phyloP scores from a whole-genome alignment of 2,329 filamentous ascomycete genomes.

The Allantophomopsis cytisporea region DNA sequence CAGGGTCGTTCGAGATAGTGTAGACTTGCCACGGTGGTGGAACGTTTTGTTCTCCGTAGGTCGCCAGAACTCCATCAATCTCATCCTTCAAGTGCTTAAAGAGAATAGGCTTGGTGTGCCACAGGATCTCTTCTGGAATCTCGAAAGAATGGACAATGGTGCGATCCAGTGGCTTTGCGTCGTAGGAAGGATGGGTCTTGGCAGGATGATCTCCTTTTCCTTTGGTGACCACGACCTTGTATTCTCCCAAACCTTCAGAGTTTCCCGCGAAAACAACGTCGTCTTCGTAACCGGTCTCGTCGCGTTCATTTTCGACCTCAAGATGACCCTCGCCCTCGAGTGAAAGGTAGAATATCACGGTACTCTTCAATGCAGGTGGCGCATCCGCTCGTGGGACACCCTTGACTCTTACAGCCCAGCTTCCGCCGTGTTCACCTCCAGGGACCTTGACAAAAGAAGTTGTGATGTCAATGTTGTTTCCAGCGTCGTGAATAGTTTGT shows the following conservation, averaged over 20 bases:
- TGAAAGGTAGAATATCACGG: slow-evolving; percentile 69
- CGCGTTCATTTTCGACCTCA: slow-evolving; percentile 39
- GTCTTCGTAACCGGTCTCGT: slow-evolving; percentile 38
- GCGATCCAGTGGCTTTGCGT: slow-evolving; percentile 58
- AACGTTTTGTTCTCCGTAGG: slow-evolving; percentile 50
- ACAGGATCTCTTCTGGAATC: slow-evolving; percentile 55
- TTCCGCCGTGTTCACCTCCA: slow-evolving; percentile 73
- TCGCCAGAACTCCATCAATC: slow-evolving; percentile 42
- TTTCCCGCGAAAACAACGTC: slow-evolving; percentile 58
- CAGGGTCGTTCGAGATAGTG: slow-evolving; percentile 57
- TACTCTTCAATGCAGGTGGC: slow-evolving; percentile 53
- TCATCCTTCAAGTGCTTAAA: slow-evolving; percentile 51
- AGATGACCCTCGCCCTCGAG: slow-evolving; percentile 65
- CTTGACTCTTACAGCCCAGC: slow-evolving; percentile 82
- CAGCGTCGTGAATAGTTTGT: slow-evolving; percentile 82
- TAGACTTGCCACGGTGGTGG: slow-evolving; percentile 80
- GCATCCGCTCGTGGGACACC: slow-evolving; percentile 63
- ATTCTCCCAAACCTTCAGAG: slow-evolving; percentile 62
- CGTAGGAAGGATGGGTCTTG: slow-evolving; percentile 52
- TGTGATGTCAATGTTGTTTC: slow-evolving; percentile 79
- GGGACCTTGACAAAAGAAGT: slow-evolving; percentile 91
- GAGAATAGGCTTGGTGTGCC: slow-evolving; percentile 66
- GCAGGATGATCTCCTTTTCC: slow-evolving; percentile 48
- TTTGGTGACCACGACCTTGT: slow-evolving; percentile 63
- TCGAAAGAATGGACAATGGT: slow-evolving; percentile 64